Evolutionary conservation across 139 green algal genomes (phyloP).

Genomic region (Micromonas pusilla): DNA sequence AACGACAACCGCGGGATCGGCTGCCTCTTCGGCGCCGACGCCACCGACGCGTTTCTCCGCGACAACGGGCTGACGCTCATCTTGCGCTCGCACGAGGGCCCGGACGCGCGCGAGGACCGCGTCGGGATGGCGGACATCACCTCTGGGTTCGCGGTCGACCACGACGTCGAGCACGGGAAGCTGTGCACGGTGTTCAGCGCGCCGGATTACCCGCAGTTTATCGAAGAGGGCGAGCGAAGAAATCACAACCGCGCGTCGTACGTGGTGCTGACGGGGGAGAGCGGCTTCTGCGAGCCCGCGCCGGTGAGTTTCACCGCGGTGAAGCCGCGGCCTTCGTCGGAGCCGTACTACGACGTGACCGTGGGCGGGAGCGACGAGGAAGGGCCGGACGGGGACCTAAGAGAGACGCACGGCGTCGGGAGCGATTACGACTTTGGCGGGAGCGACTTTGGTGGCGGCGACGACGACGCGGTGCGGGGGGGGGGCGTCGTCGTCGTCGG

Average conservation of each 20-base stretch:
- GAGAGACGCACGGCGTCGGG: neutral
- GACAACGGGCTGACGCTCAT: conserved; percentile 53
- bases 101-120: conserved; percentile 71
- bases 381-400: neutral
- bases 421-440: neutral
- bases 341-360: conserved; percentile 26
- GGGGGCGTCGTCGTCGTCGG: neutral
- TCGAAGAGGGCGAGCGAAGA: conserved; percentile 22
- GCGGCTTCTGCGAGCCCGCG: neutral
- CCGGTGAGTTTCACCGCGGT: neutral
- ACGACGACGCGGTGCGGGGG: neutral
- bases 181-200: conserved; percentile 84
- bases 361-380: neutral
- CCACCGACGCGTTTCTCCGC: conserved; percentile 53
- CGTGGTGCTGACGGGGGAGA: conserved; percentile 1
- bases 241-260: conserved; percentile 26
- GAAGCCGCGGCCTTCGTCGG: neutral
- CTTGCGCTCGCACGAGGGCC: conserved; percentile 77
- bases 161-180: conserved; percentile 54
- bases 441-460: neutral
- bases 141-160: conserved; percentile 74
- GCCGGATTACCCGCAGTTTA: conserved; percentile 85
- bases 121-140: conserved; percentile 59
- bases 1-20: conserved; percentile 82
- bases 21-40: conserved; percentile 80